A percentile compares a stretch with the other conserved stretches of the same genome.
These are phyloP conservation scores for Epichloe amarillans DNA, from an alignment of 2,329 filamentous ascomycete genomes.

Conservation along the genomic window DNA sequence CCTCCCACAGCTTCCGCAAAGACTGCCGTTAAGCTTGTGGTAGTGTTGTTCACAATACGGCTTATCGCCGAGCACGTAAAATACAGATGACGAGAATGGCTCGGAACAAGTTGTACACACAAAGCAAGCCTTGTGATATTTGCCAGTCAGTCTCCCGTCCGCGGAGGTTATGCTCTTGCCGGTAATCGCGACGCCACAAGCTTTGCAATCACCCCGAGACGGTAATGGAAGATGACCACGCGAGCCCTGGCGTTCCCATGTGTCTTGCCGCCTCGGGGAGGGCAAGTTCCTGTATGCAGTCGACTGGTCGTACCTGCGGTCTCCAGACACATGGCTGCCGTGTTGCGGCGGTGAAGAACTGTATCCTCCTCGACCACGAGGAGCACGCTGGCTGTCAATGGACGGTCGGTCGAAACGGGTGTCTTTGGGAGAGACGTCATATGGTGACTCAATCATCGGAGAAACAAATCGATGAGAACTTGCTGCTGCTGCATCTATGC, in stretches of 20 bases:
- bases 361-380: conserved; percentile 4
- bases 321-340: not conserved
- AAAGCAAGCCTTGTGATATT: conserved; percentile 93
- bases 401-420: conserved; percentile 7
- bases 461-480: conserved; percentile 13
- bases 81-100: conserved; percentile 76
- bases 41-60: conserved; percentile 92
- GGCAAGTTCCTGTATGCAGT: not conserved
- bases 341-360: conserved; percentile 1
- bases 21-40: conserved; percentile 75
- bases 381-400: not conserved
- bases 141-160: conserved; percentile 79
- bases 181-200: conserved; percentile 63
- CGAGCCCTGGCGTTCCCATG: conserved; percentile 18
- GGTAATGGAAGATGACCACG: conserved; percentile 26
- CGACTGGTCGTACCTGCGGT: not conserved
- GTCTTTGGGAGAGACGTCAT: conserved; percentile 13
- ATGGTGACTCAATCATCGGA: conserved; percentile 17
- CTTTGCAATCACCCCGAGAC: conserved; percentile 67
- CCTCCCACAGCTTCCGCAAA: conserved; percentile 65
- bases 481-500: conserved; percentile 21
- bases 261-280: not conserved
- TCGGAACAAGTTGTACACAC: conserved; percentile 73
- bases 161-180: conserved; percentile 91
- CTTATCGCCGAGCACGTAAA: conserved; percentile 78